These are phyloP conservation scores for Corrigiola litoralis DNA, from an alignment of 179 eudicot genomes.

Conservation along the genomic window DNA sequence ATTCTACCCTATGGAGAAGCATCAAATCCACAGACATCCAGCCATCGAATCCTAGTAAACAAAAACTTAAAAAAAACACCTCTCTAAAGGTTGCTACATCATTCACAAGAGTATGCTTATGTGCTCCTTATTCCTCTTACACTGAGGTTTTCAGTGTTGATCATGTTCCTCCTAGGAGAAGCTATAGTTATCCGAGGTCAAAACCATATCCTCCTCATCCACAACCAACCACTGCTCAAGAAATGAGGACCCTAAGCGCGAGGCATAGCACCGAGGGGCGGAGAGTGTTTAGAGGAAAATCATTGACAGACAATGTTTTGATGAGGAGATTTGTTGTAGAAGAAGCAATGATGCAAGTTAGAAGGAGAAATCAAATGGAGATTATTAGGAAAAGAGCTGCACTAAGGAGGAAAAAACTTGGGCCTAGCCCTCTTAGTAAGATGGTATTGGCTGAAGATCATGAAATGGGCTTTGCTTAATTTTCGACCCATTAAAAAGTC, in stretches of 20 bases:
- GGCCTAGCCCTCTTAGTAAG: conserved; percentile 79
- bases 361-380: conserved; percentile 74
- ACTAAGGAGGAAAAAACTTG: conserved; percentile 63
- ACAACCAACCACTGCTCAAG: conserved; percentile 17
- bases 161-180: conserved; percentile 65
- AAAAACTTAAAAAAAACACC: conserved; percentile 56
- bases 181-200: conserved; percentile 75
- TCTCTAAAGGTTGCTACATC: conserved; percentile 72
- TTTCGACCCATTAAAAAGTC: no score
- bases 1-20: conserved; percentile 43
- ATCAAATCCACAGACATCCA: conserved; percentile 36
- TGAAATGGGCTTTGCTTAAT: not conserved
- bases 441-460: conserved; percentile 64
- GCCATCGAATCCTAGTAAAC: conserved; percentile 31
- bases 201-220: conserved; percentile 31
- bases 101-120: conserved; percentile 74
- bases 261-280: conserved; percentile 65
- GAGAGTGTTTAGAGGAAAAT: conserved; percentile 75
- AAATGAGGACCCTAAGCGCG: conserved; percentile 38
- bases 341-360: conserved; percentile 80
- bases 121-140: conserved; percentile 87
- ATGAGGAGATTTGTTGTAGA: conserved; percentile 91
- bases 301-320: conserved; percentile 69
- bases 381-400: conserved; percentile 61
- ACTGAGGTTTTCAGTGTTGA: conserved; percentile 63